Evolutionary conservation across 306 rosid genomes (phyloP).

Genomic region (Citrullus colocynthis): DNA sequence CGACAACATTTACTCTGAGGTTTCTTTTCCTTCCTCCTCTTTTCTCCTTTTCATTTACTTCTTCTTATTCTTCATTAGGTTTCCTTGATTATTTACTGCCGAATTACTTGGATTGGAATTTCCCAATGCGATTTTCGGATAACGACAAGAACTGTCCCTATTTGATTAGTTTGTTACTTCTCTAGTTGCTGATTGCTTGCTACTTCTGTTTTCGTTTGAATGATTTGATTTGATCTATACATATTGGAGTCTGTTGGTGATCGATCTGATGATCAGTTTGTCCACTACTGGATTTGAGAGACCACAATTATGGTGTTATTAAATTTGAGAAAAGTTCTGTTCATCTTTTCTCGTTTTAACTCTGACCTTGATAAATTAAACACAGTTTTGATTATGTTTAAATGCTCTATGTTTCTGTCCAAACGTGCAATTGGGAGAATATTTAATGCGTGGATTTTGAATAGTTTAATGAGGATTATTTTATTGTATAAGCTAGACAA

Average conservation of each 20-base stretch:
- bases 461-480: neutral
- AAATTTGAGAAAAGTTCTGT: neutral
- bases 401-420: neutral
- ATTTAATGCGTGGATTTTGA: neutral
- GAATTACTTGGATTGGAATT: neutral
- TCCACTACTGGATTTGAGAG: neutral
- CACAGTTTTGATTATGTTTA: neutral
- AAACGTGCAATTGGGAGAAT: neutral
- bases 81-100: neutral
- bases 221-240: neutral
- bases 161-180: neutral
- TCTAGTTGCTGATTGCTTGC: neutral
- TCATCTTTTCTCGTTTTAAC: neutral
- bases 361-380: neutral
- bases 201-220: neutral
- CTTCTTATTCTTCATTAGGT: neutral
- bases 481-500: neutral
- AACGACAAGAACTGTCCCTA: neutral
- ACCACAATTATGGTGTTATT: neutral
- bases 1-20: slow-evolving; percentile 80
- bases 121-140: neutral
- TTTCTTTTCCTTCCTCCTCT: neutral
- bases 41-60: neutral
- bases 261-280: neutral
- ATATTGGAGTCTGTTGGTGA: neutral